Evolutionary conservation across 1,139 yeast genomes (phyloP).

Genomic region (Yamadazyma membranifaciens): DNA sequence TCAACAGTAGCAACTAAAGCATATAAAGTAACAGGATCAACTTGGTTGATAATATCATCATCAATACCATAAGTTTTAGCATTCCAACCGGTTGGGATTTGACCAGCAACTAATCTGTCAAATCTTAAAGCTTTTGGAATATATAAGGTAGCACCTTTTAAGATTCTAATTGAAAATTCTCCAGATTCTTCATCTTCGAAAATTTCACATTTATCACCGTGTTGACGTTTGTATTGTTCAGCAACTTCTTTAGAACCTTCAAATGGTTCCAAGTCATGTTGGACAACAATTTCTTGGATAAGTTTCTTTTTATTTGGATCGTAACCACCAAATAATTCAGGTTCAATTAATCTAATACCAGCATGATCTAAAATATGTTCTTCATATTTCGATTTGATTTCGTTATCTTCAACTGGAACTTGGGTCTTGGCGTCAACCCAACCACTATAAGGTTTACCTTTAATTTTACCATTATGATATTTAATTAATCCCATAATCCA

Average conservation of each 20-base stretch:
- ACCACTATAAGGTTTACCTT: slow-evolving; percentile 86
- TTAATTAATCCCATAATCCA: slow-evolving; percentile 99
- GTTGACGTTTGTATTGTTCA: slow-evolving; percentile 88
- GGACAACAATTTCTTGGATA: slow-evolving; percentile 92
- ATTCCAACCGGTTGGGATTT: slow-evolving; percentile 98
- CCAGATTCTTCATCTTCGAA: slow-evolving; percentile 88
- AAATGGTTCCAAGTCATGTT: slow-evolving; percentile 94
- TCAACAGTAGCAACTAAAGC: slow-evolving; percentile 94
- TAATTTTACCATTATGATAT: slow-evolving; percentile 88
- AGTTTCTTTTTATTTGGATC: slow-evolving; percentile 91
- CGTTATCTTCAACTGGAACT: slow-evolving; percentile 92
- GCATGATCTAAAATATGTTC: slow-evolving; percentile 83
- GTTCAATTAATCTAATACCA: slow-evolving; percentile 95
- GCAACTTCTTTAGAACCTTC: slow-evolving; percentile 96
- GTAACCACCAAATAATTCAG: slow-evolving; percentile 90
- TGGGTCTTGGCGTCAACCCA: slow-evolving; percentile 97
- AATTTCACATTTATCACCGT: slow-evolving; percentile 90
- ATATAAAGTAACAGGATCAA: slow-evolving; percentile 90
- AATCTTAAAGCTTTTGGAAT: slow-evolving; percentile 95
- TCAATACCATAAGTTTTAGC: slow-evolving; percentile 93
- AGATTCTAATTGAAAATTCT: slow-evolving; percentile 84
- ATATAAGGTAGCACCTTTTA: slow-evolving; percentile 88
- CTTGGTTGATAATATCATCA: slow-evolving; percentile 90
- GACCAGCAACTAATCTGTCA: slow-evolving; percentile 97
- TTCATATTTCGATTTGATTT: slow-evolving; percentile 89